Percentiles rank a stretch among this genome's conserved stretches.
phyloP scores from a whole-genome alignment of 352 stramenopile species.

The Phytophthora capsici region DNA sequence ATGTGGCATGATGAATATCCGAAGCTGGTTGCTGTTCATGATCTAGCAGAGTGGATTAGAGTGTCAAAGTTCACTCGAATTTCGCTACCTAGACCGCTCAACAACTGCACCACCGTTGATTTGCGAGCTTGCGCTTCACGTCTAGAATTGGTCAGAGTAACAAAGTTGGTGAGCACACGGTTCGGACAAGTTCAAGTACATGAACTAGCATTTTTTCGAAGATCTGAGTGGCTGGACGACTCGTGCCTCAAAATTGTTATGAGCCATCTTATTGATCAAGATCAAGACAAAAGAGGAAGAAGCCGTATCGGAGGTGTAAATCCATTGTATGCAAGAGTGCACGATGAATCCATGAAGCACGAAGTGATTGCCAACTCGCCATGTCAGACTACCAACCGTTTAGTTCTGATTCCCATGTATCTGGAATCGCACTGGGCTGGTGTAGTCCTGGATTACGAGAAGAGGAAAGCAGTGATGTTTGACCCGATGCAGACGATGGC shows the following conservation, averaged over 20 bases:
- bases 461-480: too few relatives aligned
- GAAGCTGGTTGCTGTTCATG: background rate
- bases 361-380: constrained; percentile 1
- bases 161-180: background rate
- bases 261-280: background rate
- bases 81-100: constrained; percentile 1
- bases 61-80: background rate
- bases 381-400: too few relatives aligned
- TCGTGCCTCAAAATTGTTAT: constrained; percentile 7
- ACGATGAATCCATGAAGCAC: background rate
- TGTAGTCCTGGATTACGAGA: too few relatives aligned
- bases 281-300: background rate
- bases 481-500: too few relatives aligned
- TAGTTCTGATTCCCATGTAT: too few relatives aligned
- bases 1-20: background rate
- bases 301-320: background rate
- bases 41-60: background rate
- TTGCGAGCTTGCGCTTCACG: constrained; percentile 8
- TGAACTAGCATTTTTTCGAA: constrained; percentile 5
- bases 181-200: background rate
- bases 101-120: constrained; percentile 7
- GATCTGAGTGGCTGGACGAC: constrained; percentile 14
- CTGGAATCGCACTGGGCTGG: too few relatives aligned
- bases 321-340: background rate
- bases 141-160: too few relatives aligned